These are phyloP conservation scores for Phalaenopsis hybrid DNA, from an alignment of 116 monocot species.

Conservation along the genomic window DNA sequence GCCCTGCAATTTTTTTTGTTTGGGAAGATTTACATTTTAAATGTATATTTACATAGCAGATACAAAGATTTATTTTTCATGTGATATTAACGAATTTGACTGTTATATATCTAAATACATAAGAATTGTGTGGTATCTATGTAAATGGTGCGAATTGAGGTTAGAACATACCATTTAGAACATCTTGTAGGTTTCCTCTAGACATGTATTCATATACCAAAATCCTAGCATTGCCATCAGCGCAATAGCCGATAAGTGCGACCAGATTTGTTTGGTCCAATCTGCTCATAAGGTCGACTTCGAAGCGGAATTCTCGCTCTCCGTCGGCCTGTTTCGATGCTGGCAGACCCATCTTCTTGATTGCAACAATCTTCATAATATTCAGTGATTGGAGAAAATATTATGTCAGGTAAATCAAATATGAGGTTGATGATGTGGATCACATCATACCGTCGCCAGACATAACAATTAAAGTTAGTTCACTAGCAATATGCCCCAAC, in stretches of 20 bases:
- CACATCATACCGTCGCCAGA: too few relatives aligned
- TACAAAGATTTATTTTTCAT: too few relatives aligned
- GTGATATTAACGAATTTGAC: too few relatives aligned
- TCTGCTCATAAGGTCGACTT: constrained; percentile 81
- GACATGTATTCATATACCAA: constrained; percentile 87
- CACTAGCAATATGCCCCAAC: neutral
- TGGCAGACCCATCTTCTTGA: constrained; percentile 79
- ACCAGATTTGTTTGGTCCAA: constrained; percentile 81
- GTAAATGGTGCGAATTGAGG: neutral
- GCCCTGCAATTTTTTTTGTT: constrained; percentile 21
- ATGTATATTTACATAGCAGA: too few relatives aligned
- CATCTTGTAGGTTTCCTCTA: constrained; percentile 70
- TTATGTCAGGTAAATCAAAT: too few relatives aligned
- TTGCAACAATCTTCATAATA: constrained; percentile 63
- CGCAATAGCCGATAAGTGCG: constrained; percentile 79
- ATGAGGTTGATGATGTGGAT: too few relatives aligned
- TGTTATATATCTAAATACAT: too few relatives aligned
- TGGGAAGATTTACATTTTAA: too few relatives aligned
- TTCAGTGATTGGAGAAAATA: too few relatives aligned
- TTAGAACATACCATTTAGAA: constrained; percentile 50
- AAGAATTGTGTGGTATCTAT: neutral
- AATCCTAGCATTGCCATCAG: constrained; percentile 72
- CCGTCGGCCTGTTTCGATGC: constrained; percentile 60
- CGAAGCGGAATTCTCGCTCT: constrained; percentile 79
- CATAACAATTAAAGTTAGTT: neutral